Evolutionary conservation across 2,329 filamentous ascomycete species (phyloP), one percentile per base, ranked within the genome.

Genomic region (Trichoderma koningiopsis): DNA sequence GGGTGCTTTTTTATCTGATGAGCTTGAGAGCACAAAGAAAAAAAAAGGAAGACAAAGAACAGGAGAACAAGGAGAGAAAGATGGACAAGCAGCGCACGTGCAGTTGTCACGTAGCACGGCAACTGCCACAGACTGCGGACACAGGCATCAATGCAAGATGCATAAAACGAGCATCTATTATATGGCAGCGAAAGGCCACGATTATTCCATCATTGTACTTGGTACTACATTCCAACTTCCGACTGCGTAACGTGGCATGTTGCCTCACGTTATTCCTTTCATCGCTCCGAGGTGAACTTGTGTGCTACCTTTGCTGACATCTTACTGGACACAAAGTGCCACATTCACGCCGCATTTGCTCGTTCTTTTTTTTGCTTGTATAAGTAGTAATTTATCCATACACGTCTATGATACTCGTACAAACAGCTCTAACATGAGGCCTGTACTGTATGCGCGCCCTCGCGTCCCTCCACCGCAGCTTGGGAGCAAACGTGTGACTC

Each of bases 61-160:
- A 56, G 49, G 27, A 29, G 52, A 68, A 24, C 55, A 52, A 16
- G 16, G 11, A 33, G n/a, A 33, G 16, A 5, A 52, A 31, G 33
- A 13, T n/a, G 35, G 61, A 11, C 6, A 58, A 52, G 65, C 57
- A 29, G 35, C 47, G 65, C 65, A 68, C 56, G 65, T 60, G 65
- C 65, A 55, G 22, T 11, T n/a, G 16, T 10, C 16, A 43, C n/a
- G 40, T 19, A 19, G 40, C 19, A 19, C 19, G 7, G 19, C 40
- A 43, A 8, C 40, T 43, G 40, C 40, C 40, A 31, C 16, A 57
- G 53, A 35, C 53, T 31, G 24, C 52, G 22, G 61, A 16, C 24
- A 59, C 19, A 56, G 8, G 16, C 43, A 47, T 47, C 33, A 14
- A 14, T 35, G 19, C 13, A 29, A 60, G 11, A 59, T 65, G 55